These are phyloP conservation scores for Backusella luteola DNA, from an alignment of 192 early-diverging fungal species.

Conservation along the genomic window DNA sequence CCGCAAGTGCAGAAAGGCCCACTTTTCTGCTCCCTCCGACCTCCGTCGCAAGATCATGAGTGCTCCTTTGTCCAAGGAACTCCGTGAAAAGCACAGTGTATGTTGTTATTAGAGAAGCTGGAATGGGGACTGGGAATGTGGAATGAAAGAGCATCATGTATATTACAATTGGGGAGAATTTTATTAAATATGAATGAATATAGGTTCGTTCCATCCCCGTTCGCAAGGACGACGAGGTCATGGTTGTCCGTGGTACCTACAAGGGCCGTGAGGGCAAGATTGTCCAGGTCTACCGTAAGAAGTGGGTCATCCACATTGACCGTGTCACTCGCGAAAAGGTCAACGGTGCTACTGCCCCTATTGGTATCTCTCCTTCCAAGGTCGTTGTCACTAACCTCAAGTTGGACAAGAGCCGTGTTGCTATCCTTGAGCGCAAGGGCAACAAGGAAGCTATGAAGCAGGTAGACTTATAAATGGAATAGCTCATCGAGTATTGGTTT, in stretches of 20 bases:
- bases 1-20: constrained; percentile 96
- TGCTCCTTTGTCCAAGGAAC: constrained; percentile 96
- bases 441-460: constrained; percentile 38
- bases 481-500: neutral
- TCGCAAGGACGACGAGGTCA: constrained; percentile 98
- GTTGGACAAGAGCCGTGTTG: constrained; percentile 96
- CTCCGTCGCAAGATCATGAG: constrained; percentile 97
- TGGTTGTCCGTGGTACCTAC: constrained; percentile 90
- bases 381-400: constrained; percentile 94
- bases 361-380: constrained; percentile 99
- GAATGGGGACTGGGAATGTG: neutral
- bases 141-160: neutral
- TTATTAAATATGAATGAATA: constrained; percentile 1
- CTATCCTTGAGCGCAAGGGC: constrained; percentile 88
- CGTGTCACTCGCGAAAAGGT: constrained; percentile 96
- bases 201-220: constrained; percentile 94
- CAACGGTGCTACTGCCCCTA: constrained; percentile 89
- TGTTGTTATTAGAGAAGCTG: constrained; percentile 15
- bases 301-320: constrained; percentile 99
- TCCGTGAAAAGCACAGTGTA: constrained; percentile 95
- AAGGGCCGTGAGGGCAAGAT: constrained; percentile 99
- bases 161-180: neutral
- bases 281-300: constrained; percentile 95
- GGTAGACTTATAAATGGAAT: constrained; percentile 8
- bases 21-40: constrained; percentile 96